These are phyloP conservation scores for Tuber melanosporum DNA, from an alignment of 495 filamentous ascomycete genomes.

Conservation along the genomic window DNA sequence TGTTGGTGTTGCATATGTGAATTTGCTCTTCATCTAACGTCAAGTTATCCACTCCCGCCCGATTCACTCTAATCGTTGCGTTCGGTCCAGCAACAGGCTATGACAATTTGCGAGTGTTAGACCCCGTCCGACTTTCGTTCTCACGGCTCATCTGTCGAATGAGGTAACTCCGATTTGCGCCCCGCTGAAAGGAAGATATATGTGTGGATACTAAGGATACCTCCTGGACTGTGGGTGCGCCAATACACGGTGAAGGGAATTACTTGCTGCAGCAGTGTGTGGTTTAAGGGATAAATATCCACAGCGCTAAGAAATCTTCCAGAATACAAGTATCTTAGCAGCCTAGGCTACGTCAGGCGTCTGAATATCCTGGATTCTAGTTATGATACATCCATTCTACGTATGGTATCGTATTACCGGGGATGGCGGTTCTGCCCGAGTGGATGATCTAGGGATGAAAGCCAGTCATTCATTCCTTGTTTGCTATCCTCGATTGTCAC, in stretches of 20 bases:
- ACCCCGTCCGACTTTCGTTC: background rate
- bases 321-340: too few species aligned
- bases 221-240: background rate
- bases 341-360: background rate
- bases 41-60: background rate
- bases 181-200: background rate
- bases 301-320: background rate
- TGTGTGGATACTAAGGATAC: background rate
- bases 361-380: background rate
- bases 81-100: background rate
- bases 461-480: too few species aligned
- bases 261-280: background rate
- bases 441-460: too few species aligned
- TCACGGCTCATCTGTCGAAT: background rate
- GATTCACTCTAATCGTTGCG: background rate
- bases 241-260: background rate
- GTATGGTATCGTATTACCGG: too few species aligned
- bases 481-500: too few species aligned
- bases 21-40: background rate
- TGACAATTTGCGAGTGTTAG: background rate
- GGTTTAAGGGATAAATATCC: background rate
- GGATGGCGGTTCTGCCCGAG: too few species aligned
- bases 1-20: background rate
- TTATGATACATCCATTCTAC: background rate
- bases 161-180: background rate